Base-by-base conservation (phyloP, 768 basidiomycete species). In the Leccinum variicolor region DNA sequence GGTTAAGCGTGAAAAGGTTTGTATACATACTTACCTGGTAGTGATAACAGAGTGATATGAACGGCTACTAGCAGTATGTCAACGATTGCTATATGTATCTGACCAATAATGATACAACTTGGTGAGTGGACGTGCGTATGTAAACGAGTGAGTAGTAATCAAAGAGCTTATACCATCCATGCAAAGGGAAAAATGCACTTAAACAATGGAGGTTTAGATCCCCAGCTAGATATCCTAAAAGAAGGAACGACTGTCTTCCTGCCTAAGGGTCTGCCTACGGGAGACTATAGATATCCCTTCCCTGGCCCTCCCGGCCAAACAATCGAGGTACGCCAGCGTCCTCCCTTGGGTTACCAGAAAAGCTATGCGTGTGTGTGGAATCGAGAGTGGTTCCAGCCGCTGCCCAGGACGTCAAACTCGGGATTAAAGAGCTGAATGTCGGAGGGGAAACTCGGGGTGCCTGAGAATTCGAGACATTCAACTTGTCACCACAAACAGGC, bases 341-440 rank as follows among this genome's bases (percentile, higher is more conserved):
- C 21, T 67, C 70, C 29, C 63, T 60, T 33, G 59, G 10, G 31
- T 17, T 48, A 3, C 53, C 31, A 5, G 39, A 55, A n/a, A 56
- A 31, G 54, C 19, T 61, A 57, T 46, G 64, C 46, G 52, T 23
- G 19, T 54, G 50, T 36, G 61, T 51, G 11, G 62, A 54, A 4
- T 74, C 71, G 1, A 65, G 51, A n/a, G 54, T n/a, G 31, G 49
- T 54, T 15, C 72, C 64, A 26, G 67, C 61, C 11, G 69, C 58
- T 34, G 73, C 62, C 77, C 76, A 75, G 19, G 75, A 70, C 4
- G 71, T 69, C 46, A 77, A 54, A 53, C 59, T 65, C 7, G 74
- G 76, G 45, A 77, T 66, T 4, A 76, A 60, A 33, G 64, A 65
- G 2, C 62, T 62, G 36, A 66, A 57, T 15, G 60, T 55, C 14